phyloP scores from a whole-genome alignment of 1,139 yeast genomes.

The Hansenula lynferdii region DNA sequence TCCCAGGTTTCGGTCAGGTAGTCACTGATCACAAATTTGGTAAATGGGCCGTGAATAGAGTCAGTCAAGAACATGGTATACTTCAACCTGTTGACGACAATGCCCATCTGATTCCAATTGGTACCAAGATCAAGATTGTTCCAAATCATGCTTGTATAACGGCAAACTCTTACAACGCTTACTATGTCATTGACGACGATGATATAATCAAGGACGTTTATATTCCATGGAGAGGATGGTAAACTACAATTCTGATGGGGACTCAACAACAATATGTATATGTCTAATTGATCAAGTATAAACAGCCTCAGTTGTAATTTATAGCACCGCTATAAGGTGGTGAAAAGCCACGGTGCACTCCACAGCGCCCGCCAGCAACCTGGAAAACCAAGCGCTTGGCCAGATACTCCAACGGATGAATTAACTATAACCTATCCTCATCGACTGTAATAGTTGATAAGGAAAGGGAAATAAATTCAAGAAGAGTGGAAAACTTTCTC shows the following conservation, averaged over 20 bases:
- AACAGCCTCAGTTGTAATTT: slow-evolving; percentile 26
- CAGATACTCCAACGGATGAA: slow-evolving; percentile 42
- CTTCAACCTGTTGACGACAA: slow-evolving; percentile 30
- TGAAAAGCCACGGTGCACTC: slow-evolving; percentile 33
- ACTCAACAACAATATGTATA: neutral
- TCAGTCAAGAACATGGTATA: slow-evolving; percentile 66
- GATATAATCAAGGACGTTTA: slow-evolving; percentile 59
- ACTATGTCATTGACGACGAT: slow-evolving; percentile 46
- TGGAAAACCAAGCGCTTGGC: too few relatives aligned
- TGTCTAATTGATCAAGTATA: slow-evolving; percentile 6
- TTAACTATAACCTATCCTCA: slow-evolving; percentile 47
- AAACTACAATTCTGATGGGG: too few relatives aligned
- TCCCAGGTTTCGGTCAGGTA: slow-evolving; percentile 44
- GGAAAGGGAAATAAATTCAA: slow-evolving; percentile 22
- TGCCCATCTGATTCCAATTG: slow-evolving; percentile 40
- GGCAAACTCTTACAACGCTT: slow-evolving; percentile 59
- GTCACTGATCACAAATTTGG: slow-evolving; percentile 33
- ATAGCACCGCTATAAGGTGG: slow-evolving; percentile 32
- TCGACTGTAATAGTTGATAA: slow-evolving; percentile 65
- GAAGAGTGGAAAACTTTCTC: too few relatives aligned
- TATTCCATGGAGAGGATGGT: slow-evolving; percentile 60
- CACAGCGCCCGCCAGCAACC: slow-evolving; percentile 35
- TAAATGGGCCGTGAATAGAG: slow-evolving; percentile 51
- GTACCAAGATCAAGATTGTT: slow-evolving; percentile 48
- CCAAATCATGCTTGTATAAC: slow-evolving; percentile 80